These are phyloP conservation scores for Ceratocystis harringtonii DNA, from an alignment of 2,329 filamentous ascomycete genomes.

Conservation along the genomic window DNA sequence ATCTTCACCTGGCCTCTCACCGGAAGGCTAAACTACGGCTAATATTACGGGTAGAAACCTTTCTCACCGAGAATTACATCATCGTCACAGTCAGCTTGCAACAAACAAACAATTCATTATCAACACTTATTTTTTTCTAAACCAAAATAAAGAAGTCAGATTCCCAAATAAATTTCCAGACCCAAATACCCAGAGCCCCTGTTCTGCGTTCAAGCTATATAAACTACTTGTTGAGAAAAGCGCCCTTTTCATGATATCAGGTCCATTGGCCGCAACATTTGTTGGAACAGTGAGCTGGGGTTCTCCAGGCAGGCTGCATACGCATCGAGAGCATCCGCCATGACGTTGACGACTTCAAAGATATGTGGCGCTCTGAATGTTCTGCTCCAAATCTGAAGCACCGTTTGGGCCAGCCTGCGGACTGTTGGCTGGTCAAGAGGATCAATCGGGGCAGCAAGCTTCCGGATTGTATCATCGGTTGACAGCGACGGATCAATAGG, in stretches of 20 bases:
- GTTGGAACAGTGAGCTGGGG: conserved; percentile 21
- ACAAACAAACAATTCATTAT: too few species aligned
- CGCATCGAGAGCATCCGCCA: conserved; percentile 41
- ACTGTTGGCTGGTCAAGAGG: conserved; percentile 37
- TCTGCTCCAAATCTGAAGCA: conserved; percentile 46
- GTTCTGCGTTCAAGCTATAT: too few species aligned
- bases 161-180: too few species aligned
- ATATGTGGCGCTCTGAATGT: conserved; percentile 47
- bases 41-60: background rate
- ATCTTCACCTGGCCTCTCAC: background rate
- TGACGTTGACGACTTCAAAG: conserved; percentile 44
- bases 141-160: too few species aligned
- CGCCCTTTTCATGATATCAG: background rate
- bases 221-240: too few species aligned
- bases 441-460: conserved; percentile 29
- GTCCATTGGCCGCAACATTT: conserved; percentile 9
- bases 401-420: conserved; percentile 40
- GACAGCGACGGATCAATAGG: conserved; percentile 42
- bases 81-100: too few species aligned
- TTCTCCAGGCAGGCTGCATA: conserved; percentile 44
- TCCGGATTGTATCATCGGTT: conserved; percentile 21
- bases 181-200: background rate
- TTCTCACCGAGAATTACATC: background rate
- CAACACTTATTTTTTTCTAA: too few species aligned
- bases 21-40: background rate